Evolutionary conservation across 2,329 filamentous ascomycete species (phyloP).

Genomic region (Raffaelea deltoideospora): DNA sequence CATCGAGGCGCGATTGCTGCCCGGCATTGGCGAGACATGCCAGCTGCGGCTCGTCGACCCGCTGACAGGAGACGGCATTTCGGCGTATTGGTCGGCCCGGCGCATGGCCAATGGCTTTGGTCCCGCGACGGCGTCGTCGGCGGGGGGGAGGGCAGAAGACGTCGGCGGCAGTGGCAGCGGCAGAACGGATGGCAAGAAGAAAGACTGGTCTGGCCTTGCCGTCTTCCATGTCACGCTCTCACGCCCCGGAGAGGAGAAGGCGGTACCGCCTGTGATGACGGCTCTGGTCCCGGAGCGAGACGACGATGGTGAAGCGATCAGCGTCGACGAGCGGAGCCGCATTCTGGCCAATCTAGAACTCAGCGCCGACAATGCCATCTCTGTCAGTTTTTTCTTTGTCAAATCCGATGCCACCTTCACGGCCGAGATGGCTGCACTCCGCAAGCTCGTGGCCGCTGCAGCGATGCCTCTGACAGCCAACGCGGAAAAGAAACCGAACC

Average conservation of each 20-base stretch:
- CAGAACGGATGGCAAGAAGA: too few species aligned
- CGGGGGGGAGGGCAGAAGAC: too few species aligned
- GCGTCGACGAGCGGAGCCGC: background rate
- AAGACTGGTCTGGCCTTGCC: slow-evolving; percentile 4
- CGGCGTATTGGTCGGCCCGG: slow-evolving; percentile 6
- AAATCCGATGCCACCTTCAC: slow-evolving; percentile 8
- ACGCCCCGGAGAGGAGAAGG: background rate
- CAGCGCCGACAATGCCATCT: slow-evolving; percentile 3
- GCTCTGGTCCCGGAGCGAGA: slow-evolving; percentile 5
- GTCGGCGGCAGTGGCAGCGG: too few species aligned
- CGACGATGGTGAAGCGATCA: too few species aligned
- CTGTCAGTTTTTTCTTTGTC: slow-evolving; percentile 6
- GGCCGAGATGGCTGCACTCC: slow-evolving; percentile 8
- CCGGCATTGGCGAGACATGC: slow-evolving; percentile 7
- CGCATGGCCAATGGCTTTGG: slow-evolving; percentile 8
- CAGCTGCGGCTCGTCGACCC: slow-evolving; percentile 4
- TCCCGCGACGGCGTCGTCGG: too few species aligned
- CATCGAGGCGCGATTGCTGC: slow-evolving; percentile 3
- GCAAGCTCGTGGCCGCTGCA: slow-evolving; percentile 4
- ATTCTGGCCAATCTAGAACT: slow-evolving; percentile 2
- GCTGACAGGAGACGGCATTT: background rate
- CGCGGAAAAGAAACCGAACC: background rate
- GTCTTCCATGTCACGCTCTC: slow-evolving; percentile 7
- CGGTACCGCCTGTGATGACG: slow-evolving; percentile 1
- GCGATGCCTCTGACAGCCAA: background rate